A percentile compares a stretch with the other conserved stretches of the same genome.
Conservation (phyloP, 2,329 filamentous ascomycete genomes). For the Epichloe brachyelytri region DNA sequence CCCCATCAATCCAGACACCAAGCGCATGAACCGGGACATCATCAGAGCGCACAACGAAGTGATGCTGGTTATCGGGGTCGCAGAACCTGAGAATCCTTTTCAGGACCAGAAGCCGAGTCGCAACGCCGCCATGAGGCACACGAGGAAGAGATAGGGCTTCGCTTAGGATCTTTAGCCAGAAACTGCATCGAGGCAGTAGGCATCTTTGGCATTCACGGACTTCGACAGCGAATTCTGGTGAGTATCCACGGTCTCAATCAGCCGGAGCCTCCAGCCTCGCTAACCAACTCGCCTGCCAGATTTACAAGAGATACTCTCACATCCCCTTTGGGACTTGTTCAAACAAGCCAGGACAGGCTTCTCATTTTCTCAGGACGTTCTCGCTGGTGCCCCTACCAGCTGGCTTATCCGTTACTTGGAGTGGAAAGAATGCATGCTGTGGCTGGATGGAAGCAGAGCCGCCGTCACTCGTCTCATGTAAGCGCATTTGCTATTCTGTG, state of each 20-base stretch:
- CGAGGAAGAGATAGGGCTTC: slow-evolving; percentile 33
- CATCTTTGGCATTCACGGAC: slow-evolving; percentile 38
- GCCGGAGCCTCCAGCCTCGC: too few species aligned
- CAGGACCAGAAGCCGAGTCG: slow-evolving; percentile 26
- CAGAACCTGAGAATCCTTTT: slow-evolving; percentile 38
- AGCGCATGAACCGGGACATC: slow-evolving; percentile 41
- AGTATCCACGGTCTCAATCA: slow-evolving; percentile 4
- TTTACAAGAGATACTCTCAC: slow-evolving; percentile 37
- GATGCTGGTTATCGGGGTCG: slow-evolving; percentile 49
- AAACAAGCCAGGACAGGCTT: slow-evolving; percentile 15
- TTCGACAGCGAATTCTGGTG: slow-evolving; percentile 43
- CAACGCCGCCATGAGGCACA: slow-evolving; percentile 31
- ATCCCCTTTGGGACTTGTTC: slow-evolving; percentile 32
- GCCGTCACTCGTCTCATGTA: slow-evolving; percentile 15
- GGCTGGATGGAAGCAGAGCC: slow-evolving; percentile 11
- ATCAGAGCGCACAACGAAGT: slow-evolving; percentile 50
- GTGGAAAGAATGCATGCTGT: slow-evolving; percentile 13
- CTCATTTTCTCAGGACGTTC: slow-evolving; percentile 17
- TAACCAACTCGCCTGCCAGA: slow-evolving; percentile 20
- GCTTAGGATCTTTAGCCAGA: slow-evolving; percentile 21
- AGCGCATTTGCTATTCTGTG: slow-evolving; percentile 2
- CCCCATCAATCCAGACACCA: slow-evolving; percentile 41
- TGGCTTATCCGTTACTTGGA: slow-evolving; percentile 18
- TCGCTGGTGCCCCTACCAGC: slow-evolving; percentile 21
- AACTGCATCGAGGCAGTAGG: slow-evolving; percentile 27